These are phyloP conservation scores for Candida michaelii DNA, from an alignment of 805 yeast genomes.

Conservation along the genomic window DNA sequence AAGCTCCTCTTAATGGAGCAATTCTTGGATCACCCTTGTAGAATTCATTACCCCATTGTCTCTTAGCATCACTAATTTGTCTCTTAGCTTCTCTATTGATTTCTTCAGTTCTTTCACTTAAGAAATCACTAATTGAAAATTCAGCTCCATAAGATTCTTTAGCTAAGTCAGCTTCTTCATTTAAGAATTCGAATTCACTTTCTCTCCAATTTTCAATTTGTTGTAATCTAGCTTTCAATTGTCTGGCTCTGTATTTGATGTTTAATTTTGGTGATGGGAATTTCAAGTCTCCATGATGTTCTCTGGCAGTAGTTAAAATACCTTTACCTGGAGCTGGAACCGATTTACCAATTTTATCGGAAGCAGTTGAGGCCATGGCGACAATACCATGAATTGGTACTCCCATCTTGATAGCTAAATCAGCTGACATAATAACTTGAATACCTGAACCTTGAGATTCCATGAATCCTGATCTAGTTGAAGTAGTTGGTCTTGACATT, in stretches of 20 bases:
- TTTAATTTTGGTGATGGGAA: slow-evolving; percentile 80
- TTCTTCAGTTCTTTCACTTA: slow-evolving; percentile 83
- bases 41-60: slow-evolving; percentile 95
- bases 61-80: slow-evolving; percentile 86
- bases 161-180: slow-evolving; percentile 64
- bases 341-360: slow-evolving; percentile 98
- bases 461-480: slow-evolving; percentile 97
- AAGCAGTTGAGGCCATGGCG: slow-evolving; percentile 93
- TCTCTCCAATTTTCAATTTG: slow-evolving; percentile 88
- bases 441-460: slow-evolving; percentile 99
- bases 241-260: slow-evolving; percentile 91
- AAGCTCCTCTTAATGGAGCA: slow-evolving; percentile 95
- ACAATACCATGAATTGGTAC: slow-evolving; percentile 96
- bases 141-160: slow-evolving; percentile 53
- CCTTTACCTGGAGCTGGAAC: slow-evolving; percentile 99
- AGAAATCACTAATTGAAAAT: slow-evolving; percentile 48
- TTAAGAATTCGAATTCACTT: slow-evolving; percentile 67
- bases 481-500: slow-evolving; percentile 98
- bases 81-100: slow-evolving; percentile 78
- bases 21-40: slow-evolving; percentile 88
- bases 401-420: slow-evolving; percentile 94
- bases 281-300: slow-evolving; percentile 77
- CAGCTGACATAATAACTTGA: slow-evolving; percentile 94
- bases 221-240: slow-evolving; percentile 70
- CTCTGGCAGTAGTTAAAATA: slow-evolving; percentile 96